Percentiles rank a stretch among this genome's conserved stretches.
Conservation (phyloP, 805 yeast species). For the Peterozyma toletana region DNA sequence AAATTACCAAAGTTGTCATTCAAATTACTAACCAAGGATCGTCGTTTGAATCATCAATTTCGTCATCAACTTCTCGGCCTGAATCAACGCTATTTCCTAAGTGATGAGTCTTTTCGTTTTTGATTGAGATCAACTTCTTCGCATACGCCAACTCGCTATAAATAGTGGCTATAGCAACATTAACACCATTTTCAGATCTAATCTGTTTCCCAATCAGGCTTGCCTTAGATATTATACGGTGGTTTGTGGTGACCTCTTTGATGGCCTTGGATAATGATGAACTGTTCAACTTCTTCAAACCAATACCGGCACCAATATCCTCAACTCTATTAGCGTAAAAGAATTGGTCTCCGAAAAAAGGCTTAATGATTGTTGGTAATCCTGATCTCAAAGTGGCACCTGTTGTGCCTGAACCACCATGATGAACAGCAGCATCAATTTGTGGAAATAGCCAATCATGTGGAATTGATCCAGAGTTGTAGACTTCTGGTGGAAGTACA, state of each 20-base stretch:
- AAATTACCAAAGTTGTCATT: background rate
- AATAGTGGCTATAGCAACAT: constrained; percentile 66
- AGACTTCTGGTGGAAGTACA: constrained; percentile 60
- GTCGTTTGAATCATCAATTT: constrained; percentile 8
- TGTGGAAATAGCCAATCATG: constrained; percentile 93
- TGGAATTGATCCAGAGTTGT: constrained; percentile 66
- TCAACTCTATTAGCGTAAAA: constrained; percentile 85
- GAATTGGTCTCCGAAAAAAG: constrained; percentile 95
- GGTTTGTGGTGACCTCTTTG: constrained; percentile 57
- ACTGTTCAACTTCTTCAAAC: constrained; percentile 59
- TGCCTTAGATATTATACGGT: constrained; percentile 64
- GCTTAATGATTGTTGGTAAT: constrained; percentile 83
- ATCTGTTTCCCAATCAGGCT: constrained; percentile 54
- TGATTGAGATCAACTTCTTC: constrained; percentile 41
- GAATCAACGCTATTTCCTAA: constrained; percentile 8
- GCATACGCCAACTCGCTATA: constrained; percentile 79
- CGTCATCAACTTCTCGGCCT: constrained; percentile 11
- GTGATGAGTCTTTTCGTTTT: constrained; percentile 22
- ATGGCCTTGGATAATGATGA: constrained; percentile 62
- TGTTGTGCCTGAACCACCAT: constrained; percentile 96
- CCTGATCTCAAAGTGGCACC: constrained; percentile 89
- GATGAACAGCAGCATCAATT: constrained; percentile 92
- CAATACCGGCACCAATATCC: constrained; percentile 80
- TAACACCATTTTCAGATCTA: constrained; percentile 73
- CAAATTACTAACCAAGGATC: constrained; percentile 6